Evolutionary conservation across 2,329 filamentous ascomycete genomes (phyloP), one percentile per base, ranked within the genome.

Genomic region (Bipolaris oryzae): DNA sequence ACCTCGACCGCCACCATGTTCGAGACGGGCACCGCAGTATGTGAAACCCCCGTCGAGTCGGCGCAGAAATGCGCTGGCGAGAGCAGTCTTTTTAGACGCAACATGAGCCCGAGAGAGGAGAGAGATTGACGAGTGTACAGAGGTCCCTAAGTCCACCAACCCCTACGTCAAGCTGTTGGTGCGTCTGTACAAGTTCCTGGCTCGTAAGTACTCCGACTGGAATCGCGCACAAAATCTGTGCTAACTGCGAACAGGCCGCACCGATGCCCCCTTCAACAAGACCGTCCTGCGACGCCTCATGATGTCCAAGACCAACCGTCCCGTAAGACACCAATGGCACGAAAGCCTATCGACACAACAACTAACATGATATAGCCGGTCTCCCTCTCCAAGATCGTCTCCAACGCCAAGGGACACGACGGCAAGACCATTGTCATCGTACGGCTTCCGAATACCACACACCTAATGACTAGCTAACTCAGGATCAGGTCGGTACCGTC

Each of bases 211-310:
- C 63, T 68, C 49, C 34, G 15, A 20, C 15, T 18, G 31, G 20
- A 25, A 49, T 57, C 56, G 39, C 37, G 45, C 60, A 38, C 51
- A 51, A 45, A 53, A 53, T 50, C 53, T 57, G 55, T 50, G 71
- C 73, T 74, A 62, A 75, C 67, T 51, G 54, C 42, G 37, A 38
- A 51, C 74, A 96, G 91, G 92, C 83, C 93, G 95, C 79, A 99
- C 95, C 79, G 95, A 98, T 81, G 87, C 92, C 69, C 87, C 87
- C 84, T 99, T 99, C 91, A 99, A 99, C 90, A 96, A 96, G 87
- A 91, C 95, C 76, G 88, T 99, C 78, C 91, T 99, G 76, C 92
- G 94, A 80, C 91, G 95, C 77, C 90, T 99, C 63, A 96, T 96
- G 79, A 96, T 95, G 91, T 96, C 92, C 81, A 92, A 93, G 83